Base-by-base conservation (phyloP, 495 filamentous ascomycete genomes). In the Neurospora tetrasperma region DNA sequence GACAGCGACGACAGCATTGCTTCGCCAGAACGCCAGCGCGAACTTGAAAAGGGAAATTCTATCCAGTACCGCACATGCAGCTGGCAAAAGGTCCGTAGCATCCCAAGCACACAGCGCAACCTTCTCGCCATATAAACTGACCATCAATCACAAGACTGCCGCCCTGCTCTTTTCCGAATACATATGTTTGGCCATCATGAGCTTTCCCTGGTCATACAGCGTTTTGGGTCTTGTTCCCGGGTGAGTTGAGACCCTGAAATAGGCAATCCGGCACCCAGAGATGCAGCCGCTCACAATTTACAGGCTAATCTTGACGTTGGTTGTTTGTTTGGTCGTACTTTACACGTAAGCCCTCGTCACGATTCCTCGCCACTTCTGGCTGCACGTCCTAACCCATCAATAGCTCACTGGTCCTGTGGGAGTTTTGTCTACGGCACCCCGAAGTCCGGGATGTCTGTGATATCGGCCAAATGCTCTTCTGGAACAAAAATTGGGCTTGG, bases 111-210 rank as follows among this genome's bases (percentile, higher is more conserved):
- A 39, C 1, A 62, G 31, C 14, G 23, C 54, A 23, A 8, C 0
- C 6, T 14, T 18, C 2, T 4, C 8, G 27, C 9, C 12, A 8
- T 35, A 16, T 0, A 35, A 62, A 35, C 54, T 62, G 3, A 62
- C 54, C 23, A 35, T 10, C 11, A 62, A 18, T 14, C 23, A 11
- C 1, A 42, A 94, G 91, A 96, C 93, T 70, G 92, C 93, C 5
- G 93, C 91, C 12, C 80, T 96, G 74, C 88, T 97, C 70, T 96
- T 97, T 82, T 93, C 92, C 10, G 93, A 97, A 82, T 97, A 97
- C 76, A 97, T 97, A 70, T 96, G 93, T 82, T 81, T 97, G 84
- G 93, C 93, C 44, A 97, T 96, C 77, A 97, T 97, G 93, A 94
- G 92, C 27, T 96, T 96, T 78, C 93, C 93, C 1, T 96, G 90